Base-by-base conservation (phyloP, 345 rosid species). In the Passiflora organensis region DNA sequence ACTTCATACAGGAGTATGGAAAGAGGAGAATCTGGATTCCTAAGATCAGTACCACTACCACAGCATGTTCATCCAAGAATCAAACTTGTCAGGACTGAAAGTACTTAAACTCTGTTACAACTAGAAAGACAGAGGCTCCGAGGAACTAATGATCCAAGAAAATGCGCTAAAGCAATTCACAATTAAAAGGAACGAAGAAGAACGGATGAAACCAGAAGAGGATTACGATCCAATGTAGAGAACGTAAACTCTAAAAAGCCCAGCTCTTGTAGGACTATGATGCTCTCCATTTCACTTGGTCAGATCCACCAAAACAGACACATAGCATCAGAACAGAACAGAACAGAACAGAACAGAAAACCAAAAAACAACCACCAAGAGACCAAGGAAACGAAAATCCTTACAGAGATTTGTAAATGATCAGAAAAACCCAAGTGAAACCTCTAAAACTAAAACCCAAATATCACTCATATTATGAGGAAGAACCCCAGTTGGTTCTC, bases 401-500 rank as follows among this genome's bases (percentile, higher is more conserved):
- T 77, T 70, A 67, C 66, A 58, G 76, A 79, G 68, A 56, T 52
- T 59, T 54, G 71, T n/a, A 62, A 58, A 43, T 53, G 58, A 56
- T 56, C 42, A 61, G n/a, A n/a, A 72, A 68, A 70, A 63, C 62
- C 72, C 74, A 67, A 13, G 32, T 16, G 52, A 48, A 69, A 54
- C 19, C 1, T 41, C 62, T 16, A 39, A 56, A 15, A 43, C 62
- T 56, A 67, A 62, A 15, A 58, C 36, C 55, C 18, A 55, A 55
- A 10, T 56, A 53, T 44, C 59, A 19, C 18, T 18, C 24, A n/a
- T n/a, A n/a, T n/a, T n/a, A n/a, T 16, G 0, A 13, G 54, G 20
- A 56, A 17, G 20, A 6, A 21, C 16, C 10, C 9, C 15, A 22
- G 46, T 36, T 14, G 45, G 10, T 21, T 39, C 18, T 47, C 28